phyloP scores from a whole-genome alignment of 1,284 basidiomycete species.

The Cutaneotrichosporon sp. region DNA sequence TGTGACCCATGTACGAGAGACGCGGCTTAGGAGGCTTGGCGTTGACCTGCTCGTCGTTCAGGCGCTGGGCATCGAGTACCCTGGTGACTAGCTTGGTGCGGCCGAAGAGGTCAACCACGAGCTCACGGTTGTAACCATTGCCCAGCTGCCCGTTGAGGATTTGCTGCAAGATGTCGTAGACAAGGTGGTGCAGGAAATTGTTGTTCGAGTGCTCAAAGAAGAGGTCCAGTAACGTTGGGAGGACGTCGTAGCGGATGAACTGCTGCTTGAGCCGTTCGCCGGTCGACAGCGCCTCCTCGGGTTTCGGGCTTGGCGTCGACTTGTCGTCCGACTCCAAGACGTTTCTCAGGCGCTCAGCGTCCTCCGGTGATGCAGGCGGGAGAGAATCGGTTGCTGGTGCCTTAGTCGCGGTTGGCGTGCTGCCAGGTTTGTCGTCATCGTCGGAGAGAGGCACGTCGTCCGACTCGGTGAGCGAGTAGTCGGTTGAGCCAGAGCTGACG shows the following conservation, averaged over 20 bases:
- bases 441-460: conserved; percentile 69
- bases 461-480: conserved; percentile 57
- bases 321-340: conserved; percentile 32
- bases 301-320: conserved; percentile 19
- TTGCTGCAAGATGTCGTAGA: conserved; percentile 95
- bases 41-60: conserved; percentile 61
- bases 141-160: conserved; percentile 84
- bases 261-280: conserved; percentile 76
- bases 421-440: conserved; percentile 69
- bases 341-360: conserved; percentile 41
- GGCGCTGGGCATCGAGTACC: conserved; percentile 77
- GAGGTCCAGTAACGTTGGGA: conserved; percentile 74
- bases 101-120: conserved; percentile 75
- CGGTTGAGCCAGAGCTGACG: conserved; percentile 56
- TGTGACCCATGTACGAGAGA: conserved; percentile 94
- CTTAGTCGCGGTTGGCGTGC: conserved; percentile 28
- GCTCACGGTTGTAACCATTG: conserved; percentile 71
- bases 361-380: conserved; percentile 42
- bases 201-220: conserved; percentile 98
- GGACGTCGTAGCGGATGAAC: conserved; percentile 69
- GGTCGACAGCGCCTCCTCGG: conserved; percentile 34
- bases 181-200: conserved; percentile 95
- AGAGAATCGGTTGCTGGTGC: conserved; percentile 21
- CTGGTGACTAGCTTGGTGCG: conserved; percentile 75
- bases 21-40: conserved; percentile 56